Evolutionary conservation across 768 basidiomycete species (phyloP).

Genomic region (Lentinula raphanica): DNA sequence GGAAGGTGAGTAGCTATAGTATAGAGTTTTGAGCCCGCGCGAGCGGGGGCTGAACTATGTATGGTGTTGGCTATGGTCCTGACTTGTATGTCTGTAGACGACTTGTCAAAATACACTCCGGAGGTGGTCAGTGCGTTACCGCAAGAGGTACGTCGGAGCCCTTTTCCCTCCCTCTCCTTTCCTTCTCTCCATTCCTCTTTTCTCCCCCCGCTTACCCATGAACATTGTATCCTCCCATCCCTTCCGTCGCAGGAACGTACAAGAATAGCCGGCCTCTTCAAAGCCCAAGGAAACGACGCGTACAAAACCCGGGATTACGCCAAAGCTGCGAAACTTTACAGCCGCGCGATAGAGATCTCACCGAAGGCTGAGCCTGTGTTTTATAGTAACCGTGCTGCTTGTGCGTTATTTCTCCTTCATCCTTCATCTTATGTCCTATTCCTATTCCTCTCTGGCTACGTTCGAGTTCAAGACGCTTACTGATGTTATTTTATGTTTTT

Average conservation of each 20-base stretch:
- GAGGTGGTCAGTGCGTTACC: slow-evolving; percentile 57
- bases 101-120: slow-evolving; percentile 34
- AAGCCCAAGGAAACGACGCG: slow-evolving; percentile 65
- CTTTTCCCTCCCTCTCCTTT: no score
- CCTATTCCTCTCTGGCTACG: no score
- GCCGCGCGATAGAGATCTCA: slow-evolving; percentile 67
- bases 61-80: background rate
- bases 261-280: slow-evolving; percentile 57
- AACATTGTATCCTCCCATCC: slow-evolving; percentile 3
- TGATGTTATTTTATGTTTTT: background rate
- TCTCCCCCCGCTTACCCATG: no score
- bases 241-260: slow-evolving; percentile 49
- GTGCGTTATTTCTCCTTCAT: slow-evolving; percentile 37
- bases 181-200: no score
- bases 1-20: slow-evolving; percentile 15
- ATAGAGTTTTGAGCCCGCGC: no score
- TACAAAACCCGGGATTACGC: slow-evolving; percentile 60
- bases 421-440: no score
- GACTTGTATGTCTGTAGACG: slow-evolving; percentile 26
- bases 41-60: no score
- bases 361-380: slow-evolving; percentile 87
- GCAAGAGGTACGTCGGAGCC: slow-evolving; percentile 49
- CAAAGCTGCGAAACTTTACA: slow-evolving; percentile 61
- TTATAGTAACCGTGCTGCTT: slow-evolving; percentile 96
- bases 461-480: background rate